A percentile compares a stretch with the other conserved stretches of the same genome.
phyloP scores from a whole-genome alignment of 805 yeast genomes.

The Saccharomycopsis malanga region DNA sequence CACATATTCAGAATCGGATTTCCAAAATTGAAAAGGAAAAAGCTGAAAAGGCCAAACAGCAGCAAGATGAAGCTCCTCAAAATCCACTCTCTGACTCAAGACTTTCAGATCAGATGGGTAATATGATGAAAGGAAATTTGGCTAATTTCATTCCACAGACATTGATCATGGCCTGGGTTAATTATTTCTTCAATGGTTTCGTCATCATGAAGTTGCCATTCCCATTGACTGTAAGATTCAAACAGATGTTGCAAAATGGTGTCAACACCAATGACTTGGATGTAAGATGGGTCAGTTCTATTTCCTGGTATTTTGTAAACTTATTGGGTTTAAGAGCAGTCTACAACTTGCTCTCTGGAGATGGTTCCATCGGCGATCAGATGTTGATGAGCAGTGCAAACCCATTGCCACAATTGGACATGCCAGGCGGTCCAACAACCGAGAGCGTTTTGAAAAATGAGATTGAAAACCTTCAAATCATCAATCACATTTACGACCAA shows the following conservation, averaged over 20 bases:
- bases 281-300: conserved; percentile 86
- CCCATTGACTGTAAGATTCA: conserved; percentile 83
- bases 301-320: conserved; percentile 93
- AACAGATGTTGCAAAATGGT: conserved; percentile 86
- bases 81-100: conserved; percentile 69
- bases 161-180: conserved; percentile 92
- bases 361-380: conserved; percentile 38
- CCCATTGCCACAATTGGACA: conserved; percentile 29
- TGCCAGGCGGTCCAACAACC: conserved; percentile 56
- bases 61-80: conserved; percentile 30
- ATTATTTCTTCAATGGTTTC: conserved; percentile 86
- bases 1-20: conserved; percentile 35
- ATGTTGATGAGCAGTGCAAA: conserved; percentile 30
- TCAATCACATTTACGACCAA: conserved; percentile 48
- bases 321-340: conserved; percentile 78
- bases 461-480: conserved; percentile 67
- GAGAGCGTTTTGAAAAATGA: conserved; percentile 59
- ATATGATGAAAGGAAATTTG: conserved; percentile 73
- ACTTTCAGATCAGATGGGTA: conserved; percentile 64
- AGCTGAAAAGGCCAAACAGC: conserved; percentile 30
- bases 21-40: conserved; percentile 49
- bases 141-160: conserved; percentile 89
- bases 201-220: conserved; percentile 85
- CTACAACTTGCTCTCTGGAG: conserved; percentile 60
- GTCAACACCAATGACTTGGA: conserved; percentile 78